These are phyloP conservation scores for Cardamine chenopodiifolia DNA, from an alignment of 345 rosid genomes.

Conservation along the genomic window DNA sequence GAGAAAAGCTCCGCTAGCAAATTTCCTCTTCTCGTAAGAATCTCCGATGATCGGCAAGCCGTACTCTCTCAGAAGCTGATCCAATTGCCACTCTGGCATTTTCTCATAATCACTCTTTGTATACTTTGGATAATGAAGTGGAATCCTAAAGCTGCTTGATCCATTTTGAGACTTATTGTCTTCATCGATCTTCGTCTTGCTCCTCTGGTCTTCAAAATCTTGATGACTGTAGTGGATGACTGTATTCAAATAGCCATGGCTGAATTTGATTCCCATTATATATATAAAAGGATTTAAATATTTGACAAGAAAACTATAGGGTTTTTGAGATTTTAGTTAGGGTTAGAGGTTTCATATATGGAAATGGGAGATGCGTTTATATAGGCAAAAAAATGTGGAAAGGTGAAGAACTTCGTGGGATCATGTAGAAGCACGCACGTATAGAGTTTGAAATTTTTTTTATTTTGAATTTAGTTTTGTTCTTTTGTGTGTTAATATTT, in stretches of 20 bases:
- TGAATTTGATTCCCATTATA: slow-evolving; percentile 31
- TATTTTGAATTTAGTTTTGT: slow-evolving; percentile 10
- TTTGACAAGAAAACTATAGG: slow-evolving; percentile 13
- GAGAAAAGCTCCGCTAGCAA: slow-evolving; percentile 69
- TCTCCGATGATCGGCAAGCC: slow-evolving; percentile 55
- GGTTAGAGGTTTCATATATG: slow-evolving; percentile 15
- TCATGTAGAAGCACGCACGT: slow-evolving; percentile 37
- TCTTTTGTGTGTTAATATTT: slow-evolving; percentile 1
- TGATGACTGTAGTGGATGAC: slow-evolving; percentile 19
- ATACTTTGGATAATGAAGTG: slow-evolving; percentile 66
- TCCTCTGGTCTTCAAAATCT: slow-evolving; percentile 25
- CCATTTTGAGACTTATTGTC: not conserved
- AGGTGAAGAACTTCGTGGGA: slow-evolving; percentile 29
- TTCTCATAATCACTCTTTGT: slow-evolving; percentile 55
- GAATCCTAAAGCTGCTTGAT: slow-evolving; percentile 49
- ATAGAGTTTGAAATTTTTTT: slow-evolving; percentile 7
- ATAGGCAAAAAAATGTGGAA: slow-evolving; percentile 29
- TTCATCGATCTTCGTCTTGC: not conserved
- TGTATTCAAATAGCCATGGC: slow-evolving; percentile 12
- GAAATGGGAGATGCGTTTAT: slow-evolving; percentile 18
- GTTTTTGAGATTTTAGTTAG: not conserved
- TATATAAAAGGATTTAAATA: not conserved
- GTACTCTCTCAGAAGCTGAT: slow-evolving; percentile 54
- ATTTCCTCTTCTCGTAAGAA: slow-evolving; percentile 52
- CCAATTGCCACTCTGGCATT: slow-evolving; percentile 65